Conservation (phyloP, 139 green algal genomes). For the Pycnococcus provasolii region DNA sequence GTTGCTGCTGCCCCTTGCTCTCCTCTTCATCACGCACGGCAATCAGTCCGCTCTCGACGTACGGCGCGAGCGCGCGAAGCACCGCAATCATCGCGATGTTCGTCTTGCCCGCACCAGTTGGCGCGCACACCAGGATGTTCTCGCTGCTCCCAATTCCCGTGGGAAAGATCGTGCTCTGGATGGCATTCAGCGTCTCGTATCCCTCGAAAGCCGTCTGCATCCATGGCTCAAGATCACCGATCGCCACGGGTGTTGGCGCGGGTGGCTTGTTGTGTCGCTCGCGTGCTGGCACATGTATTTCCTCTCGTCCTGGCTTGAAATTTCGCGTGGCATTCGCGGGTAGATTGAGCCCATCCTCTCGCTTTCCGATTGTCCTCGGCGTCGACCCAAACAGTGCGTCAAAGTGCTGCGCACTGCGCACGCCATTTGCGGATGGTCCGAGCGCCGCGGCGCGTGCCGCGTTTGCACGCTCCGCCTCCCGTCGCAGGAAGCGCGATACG, state of each 20-base stretch:
- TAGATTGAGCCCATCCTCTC: not conserved
- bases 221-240: slow-evolving; percentile 67
- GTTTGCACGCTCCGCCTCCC: no score
- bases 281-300: slow-evolving; percentile 50
- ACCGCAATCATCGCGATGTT: slow-evolving; percentile 98
- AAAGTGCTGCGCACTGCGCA: no score
- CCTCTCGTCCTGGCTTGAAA: slow-evolving; percentile 69
- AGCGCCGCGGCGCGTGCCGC: no score
- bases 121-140: slow-evolving; percentile 77
- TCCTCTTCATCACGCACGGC: slow-evolving; percentile 18
- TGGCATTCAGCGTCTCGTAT: slow-evolving; percentile 91
- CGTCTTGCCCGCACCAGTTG: slow-evolving; percentile 83
- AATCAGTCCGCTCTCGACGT: slow-evolving; percentile 47
- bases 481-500: no score
- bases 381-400: no score
- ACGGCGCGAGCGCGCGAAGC: slow-evolving; percentile 64
- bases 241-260: slow-evolving; percentile 50
- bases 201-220: slow-evolving; percentile 72
- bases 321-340: not conserved
- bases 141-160: slow-evolving; percentile 54
- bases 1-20: not conserved
- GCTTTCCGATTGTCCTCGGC: no score
- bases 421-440: no score
- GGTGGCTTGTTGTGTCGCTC: slow-evolving; percentile 30
- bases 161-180: slow-evolving; percentile 48